Percentiles rank a stretch among this genome's conserved stretches.
phyloP scores from a whole-genome alignment of 2,329 filamentous ascomycete genomes.

The Penicillium sp. region DNA sequence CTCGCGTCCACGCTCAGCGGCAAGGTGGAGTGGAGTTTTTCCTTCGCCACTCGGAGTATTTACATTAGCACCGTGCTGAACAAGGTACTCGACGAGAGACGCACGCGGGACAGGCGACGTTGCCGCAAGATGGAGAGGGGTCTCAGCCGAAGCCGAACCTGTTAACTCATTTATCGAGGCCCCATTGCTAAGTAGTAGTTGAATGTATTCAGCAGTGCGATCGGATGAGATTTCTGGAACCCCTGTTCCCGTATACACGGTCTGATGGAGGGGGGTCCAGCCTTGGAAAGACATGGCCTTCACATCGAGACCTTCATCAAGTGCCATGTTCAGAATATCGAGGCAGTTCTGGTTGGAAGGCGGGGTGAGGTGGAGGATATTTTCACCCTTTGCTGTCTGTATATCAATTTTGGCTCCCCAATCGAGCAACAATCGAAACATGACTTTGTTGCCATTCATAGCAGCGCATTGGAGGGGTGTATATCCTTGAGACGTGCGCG shows the following conservation, averaged over 20 bases:
- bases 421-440: slow-evolving; percentile 26
- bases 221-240: neutral
- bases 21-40: slow-evolving; percentile 26
- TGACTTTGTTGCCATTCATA: slow-evolving; percentile 25
- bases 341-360: slow-evolving; percentile 24
- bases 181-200: slow-evolving; percentile 22
- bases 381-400: slow-evolving; percentile 29
- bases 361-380: slow-evolving; percentile 31
- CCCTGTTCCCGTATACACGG: neutral
- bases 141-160: slow-evolving; percentile 11
- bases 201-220: slow-evolving; percentile 1
- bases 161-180: slow-evolving; percentile 25
- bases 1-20: slow-evolving; percentile 29
- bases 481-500: slow-evolving; percentile 27
- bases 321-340: slow-evolving; percentile 24
- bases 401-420: slow-evolving; percentile 26
- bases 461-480: slow-evolving; percentile 33
- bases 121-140: slow-evolving; percentile 29
- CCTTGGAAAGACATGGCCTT: slow-evolving; percentile 20
- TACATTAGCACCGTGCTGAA: slow-evolving; percentile 20
- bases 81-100: slow-evolving; percentile 22
- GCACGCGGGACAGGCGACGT: slow-evolving; percentile 19
- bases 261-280: slow-evolving; percentile 20
- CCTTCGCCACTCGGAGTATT: slow-evolving; percentile 21
- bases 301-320: slow-evolving; percentile 17